Conservation (phyloP, 2,329 filamentous ascomycete species). For the Lasiodiplodia theobromae region DNA sequence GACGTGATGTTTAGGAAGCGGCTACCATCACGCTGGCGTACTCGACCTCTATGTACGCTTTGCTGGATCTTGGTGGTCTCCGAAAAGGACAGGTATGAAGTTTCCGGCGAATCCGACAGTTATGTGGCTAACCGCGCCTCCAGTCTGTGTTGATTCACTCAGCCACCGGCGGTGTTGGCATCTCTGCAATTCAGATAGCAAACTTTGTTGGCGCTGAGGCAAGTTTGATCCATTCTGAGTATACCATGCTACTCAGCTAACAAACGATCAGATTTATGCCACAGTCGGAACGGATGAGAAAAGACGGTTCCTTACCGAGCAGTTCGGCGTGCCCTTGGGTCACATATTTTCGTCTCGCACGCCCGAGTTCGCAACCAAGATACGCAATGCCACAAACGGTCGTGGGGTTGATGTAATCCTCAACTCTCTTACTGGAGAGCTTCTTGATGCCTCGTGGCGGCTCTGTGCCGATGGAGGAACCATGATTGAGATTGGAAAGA, state of each 20-base stretch:
- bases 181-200: conserved; percentile 38
- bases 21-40: conserved; percentile 35
- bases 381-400: conserved; percentile 33
- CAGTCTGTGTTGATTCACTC: conserved; percentile 40
- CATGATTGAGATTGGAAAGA: conserved; percentile 45
- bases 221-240: background rate
- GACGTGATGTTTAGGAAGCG: conserved; percentile 35
- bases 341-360: conserved; percentile 45
- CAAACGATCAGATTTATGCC: conserved; percentile 35
- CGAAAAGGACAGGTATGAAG: background rate
- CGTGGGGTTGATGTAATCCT: conserved; percentile 43
- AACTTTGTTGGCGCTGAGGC: conserved; percentile 36
- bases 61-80: conserved; percentile 33
- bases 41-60: conserved; percentile 33
- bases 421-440: conserved; percentile 37
- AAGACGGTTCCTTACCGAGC: conserved; percentile 31
- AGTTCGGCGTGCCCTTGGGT: conserved; percentile 35
- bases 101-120: too few species aligned
- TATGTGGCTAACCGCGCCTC: too few species aligned
- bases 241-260: background rate
- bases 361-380: conserved; percentile 31
- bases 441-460: conserved; percentile 35
- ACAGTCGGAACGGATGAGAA: conserved; percentile 38
- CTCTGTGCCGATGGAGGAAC: conserved; percentile 39
- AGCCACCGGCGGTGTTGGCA: conserved; percentile 41